These are phyloP conservation scores for Ceratobasidium sp. DNA, from an alignment of 1,284 basidiomycete genomes.

Conservation along the genomic window DNA sequence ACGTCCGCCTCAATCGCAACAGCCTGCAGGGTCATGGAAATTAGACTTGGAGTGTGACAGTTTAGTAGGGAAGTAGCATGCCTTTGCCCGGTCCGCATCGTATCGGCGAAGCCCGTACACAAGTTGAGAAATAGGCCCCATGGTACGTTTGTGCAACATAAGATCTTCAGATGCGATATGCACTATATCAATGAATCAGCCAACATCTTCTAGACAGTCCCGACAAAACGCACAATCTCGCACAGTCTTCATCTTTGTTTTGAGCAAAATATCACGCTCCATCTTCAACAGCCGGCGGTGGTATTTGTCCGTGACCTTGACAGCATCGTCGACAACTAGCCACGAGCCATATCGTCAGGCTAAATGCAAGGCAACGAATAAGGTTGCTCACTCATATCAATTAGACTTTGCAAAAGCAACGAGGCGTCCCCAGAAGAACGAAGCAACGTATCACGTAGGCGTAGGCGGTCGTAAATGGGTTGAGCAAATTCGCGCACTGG, in stretches of 20 bases:
- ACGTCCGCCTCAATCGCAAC: slow-evolving; percentile 50
- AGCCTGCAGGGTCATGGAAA: not conserved
- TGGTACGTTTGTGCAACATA: slow-evolving; percentile 74
- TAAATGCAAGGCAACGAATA: not conserved
- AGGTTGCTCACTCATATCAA: slow-evolving; percentile 67
- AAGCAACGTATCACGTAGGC: slow-evolving; percentile 70
- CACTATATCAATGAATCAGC: slow-evolving; percentile 59
- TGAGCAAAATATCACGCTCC: slow-evolving; percentile 71
- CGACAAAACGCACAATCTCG: slow-evolving; percentile 63
- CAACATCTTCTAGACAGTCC: not conserved
- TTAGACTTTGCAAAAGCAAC: slow-evolving; percentile 70
- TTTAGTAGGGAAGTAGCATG: not conserved
- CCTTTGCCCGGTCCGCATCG: slow-evolving; percentile 72
- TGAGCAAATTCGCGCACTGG: slow-evolving; percentile 65
- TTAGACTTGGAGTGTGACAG: not conserved
- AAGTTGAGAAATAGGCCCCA: slow-evolving; percentile 75
- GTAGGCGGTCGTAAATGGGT: slow-evolving; percentile 70
- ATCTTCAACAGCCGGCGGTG: slow-evolving; percentile 71
- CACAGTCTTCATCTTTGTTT: slow-evolving; percentile 71
- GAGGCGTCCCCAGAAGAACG: slow-evolving; percentile 72
- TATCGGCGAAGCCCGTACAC: slow-evolving; percentile 76
- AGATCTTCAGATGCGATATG: slow-evolving; percentile 79
- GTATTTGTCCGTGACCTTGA: slow-evolving; percentile 76
- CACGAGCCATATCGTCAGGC: not conserved
- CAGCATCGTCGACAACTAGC: slow-evolving; percentile 72